Percentiles rank a stretch among this genome's conserved stretches.
Evolutionary conservation across 2,329 filamentous ascomycete species (phyloP).

Genomic region (Colletotrichum sp.): DNA sequence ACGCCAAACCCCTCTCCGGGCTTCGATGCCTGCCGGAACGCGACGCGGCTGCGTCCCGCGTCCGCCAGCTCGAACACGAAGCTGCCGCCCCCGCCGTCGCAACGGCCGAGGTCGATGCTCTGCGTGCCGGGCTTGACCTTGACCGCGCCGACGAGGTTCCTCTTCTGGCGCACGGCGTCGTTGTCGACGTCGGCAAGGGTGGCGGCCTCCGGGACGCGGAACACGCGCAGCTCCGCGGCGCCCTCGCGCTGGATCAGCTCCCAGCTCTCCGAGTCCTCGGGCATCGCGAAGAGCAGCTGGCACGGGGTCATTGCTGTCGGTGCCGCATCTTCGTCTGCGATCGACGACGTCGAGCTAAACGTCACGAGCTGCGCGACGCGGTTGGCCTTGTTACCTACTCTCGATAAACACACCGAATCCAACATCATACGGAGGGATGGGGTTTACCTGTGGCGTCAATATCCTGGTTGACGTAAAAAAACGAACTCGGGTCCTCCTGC

Average conservation of each 20-base stretch:
- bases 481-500: slow-evolving; percentile 17
- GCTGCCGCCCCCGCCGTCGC: slow-evolving; percentile 4
- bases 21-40: slow-evolving; percentile 16
- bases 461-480: slow-evolving; percentile 22
- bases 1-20: slow-evolving; percentile 11
- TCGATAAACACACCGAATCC: neutral
- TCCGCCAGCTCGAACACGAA: slow-evolving; percentile 16
- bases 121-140: slow-evolving; percentile 13
- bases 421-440: neutral
- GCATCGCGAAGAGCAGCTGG: slow-evolving; percentile 15
- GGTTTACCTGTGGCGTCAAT: slow-evolving; percentile 14
- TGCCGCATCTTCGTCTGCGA: neutral
- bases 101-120: slow-evolving; percentile 5
- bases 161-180: neutral
- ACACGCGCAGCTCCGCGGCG: slow-evolving; percentile 3
- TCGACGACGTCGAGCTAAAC: neutral
- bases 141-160: slow-evolving; percentile 3
- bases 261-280: slow-evolving; percentile 21
- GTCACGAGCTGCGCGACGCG: slow-evolving; percentile 20
- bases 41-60: slow-evolving; percentile 14
- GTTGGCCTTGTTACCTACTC: slow-evolving; percentile 15
- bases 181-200: neutral
- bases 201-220: neutral
- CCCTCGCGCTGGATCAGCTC: slow-evolving; percentile 21
- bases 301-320: neutral